These are phyloP conservation scores for Thymus quinquecostatus DNA, from an alignment of 257 asterid species.

Conservation along the genomic window DNA sequence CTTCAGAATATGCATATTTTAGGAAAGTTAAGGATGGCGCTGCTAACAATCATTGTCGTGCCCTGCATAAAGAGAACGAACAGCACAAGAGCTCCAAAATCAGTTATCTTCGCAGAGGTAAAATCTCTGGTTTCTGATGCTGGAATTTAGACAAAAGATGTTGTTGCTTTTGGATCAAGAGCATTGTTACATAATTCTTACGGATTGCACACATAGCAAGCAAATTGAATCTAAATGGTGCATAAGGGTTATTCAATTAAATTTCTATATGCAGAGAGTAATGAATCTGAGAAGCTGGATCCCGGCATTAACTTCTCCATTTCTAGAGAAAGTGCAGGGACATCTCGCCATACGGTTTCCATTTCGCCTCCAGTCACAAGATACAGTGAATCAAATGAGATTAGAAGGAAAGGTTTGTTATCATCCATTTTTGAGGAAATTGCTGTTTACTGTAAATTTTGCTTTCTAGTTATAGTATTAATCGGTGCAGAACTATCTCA, in stretches of 20 bases:
- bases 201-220: slow-evolving; percentile 4
- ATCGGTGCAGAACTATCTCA: slow-evolving; percentile 50
- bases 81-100: slow-evolving; percentile 31
- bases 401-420: slow-evolving; percentile 39
- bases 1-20: slow-evolving; percentile 83
- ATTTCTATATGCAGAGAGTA: slow-evolving; percentile 39
- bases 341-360: slow-evolving; percentile 36
- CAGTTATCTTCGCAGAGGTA: slow-evolving; percentile 44
- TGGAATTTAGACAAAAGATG: slow-evolving; percentile 2
- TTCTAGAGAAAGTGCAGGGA: slow-evolving; percentile 43
- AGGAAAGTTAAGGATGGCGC: slow-evolving; percentile 55
- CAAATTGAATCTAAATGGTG: slow-evolving; percentile 8
- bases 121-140: slow-evolving; percentile 15
- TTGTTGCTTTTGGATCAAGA: slow-evolving; percentile 8
- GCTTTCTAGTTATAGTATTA: slow-evolving; percentile 27
- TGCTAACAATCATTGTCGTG: slow-evolving; percentile 32
- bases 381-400: slow-evolving; percentile 29
- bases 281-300: slow-evolving; percentile 33
- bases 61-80: slow-evolving; percentile 36
- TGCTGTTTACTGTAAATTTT: slow-evolving; percentile 17
- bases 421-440: slow-evolving; percentile 15
- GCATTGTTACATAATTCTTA: background rate
- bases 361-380: slow-evolving; percentile 42
- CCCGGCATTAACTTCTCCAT: slow-evolving; percentile 33
- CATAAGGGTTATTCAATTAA: slow-evolving; percentile 18